Base-by-base conservation (phyloP, 2,329 filamentous ascomycete species). In the Fusarium newnesense region DNA sequence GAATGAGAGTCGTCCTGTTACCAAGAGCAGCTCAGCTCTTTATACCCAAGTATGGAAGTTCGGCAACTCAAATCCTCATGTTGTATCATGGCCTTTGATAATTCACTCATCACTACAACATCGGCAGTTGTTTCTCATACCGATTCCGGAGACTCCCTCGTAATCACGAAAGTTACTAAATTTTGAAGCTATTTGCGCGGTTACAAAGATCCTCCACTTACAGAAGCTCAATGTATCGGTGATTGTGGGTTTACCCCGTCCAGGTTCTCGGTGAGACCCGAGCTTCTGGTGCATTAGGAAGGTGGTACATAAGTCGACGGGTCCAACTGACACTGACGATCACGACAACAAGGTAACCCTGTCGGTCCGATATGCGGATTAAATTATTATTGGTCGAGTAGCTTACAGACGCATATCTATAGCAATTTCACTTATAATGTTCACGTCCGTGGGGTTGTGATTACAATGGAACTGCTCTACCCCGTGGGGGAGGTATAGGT, bases 1-100 rank as follows among this genome's bases (percentile, higher is more conserved):
- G 19, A 30, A 0, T 5, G 11, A 19, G 9, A 34, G 7, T 0
- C 1, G 0, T 18, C 8, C 4, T 9, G 11, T 21, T 21, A 12
- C 7, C 53, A 46, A 34, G 39, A 19, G 12, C 18, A 21, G 4
- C 16, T 12, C 6, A 21, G 1, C 15, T 2, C 5, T 57, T 57
- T 57, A 57, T 57, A 57, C 28, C 4, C 9, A 13, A 18, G 13
- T 9, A 19, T 9, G 2, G 11, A 3, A 5, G 2, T 4, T 12
- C 7, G 3, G 4, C 21, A 2, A 4, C 13, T 28, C 7, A 16
- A 11, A 4, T 9, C 10, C 24, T 24, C 24, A 24, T 24, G 24
- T 24, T 24, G 24, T 24, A 5, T 9, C 6, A 8, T 15, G 0
- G 3, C 4, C 12, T 1, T 36, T 5, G 7, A 52, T 16, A 52